Evolutionary conservation across 1,284 basidiomycete species (phyloP), one percentile per base, ranked within the genome.

Genomic region (Pulchroboletus neoregius): DNA sequence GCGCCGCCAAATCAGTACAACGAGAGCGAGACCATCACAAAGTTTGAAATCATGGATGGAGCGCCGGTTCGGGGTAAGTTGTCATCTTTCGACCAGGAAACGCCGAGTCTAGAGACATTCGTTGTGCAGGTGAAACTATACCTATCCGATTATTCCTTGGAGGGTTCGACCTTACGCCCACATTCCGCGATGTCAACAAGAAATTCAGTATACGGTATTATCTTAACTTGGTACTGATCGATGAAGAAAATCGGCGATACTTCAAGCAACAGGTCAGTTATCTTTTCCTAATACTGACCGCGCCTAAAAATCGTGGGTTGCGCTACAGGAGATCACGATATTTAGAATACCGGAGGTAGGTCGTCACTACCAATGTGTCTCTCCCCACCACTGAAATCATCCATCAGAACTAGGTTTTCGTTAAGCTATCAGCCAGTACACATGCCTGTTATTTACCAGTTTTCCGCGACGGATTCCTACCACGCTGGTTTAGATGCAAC

Each of bases 31-130:
- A 99, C 95, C 5, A 99, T 99, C 60, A 98, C 96, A 23, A 99
- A 99, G 69, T 98, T 97, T 63, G 95, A 98, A 70, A 98, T 99
- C 60, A 97, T 98, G 95, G 94, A 96, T 65, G 94, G 93, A 7
- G 91, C 93, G 5, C 93, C 93, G 1, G 93, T 97, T 15, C 79
- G 94, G 71, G 91, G 91, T 84, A 51, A 42, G 76, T 60, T 3
- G 10, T 43, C 18, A 9, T 1, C 34, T 20, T 23, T 18, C 2
- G 1, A 8, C 7, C 31, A 18, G 28, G 4, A 27, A 22, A 24
- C 30, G 18, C 34, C 23, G 9, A 7, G 36, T 31, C 26, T 24
- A 6, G n/a, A 60, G 3, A 13, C 2, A 12, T 43, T n/a, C 23
- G 11, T 38, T 46, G 43, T 51, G 0, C 55, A 91, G 93, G 94